Evolutionary conservation across 169 alveolate species (phyloP).

Genomic region (Eimeria acervulina): DNA sequence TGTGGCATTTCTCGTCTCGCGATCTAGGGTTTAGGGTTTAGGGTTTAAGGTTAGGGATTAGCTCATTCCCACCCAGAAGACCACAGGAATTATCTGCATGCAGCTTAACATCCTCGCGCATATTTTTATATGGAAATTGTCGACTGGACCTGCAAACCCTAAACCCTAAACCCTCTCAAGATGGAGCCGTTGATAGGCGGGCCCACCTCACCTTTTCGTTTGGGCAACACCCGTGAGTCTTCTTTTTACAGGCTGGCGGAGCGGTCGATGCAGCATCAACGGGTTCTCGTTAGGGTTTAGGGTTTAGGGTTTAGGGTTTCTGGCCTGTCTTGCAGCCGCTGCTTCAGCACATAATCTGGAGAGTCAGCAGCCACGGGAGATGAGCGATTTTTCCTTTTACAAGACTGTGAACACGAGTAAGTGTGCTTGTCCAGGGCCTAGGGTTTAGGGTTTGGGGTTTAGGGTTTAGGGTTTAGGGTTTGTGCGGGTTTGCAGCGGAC

Average conservation of each 20-base stretch:
- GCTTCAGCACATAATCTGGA: conserved; percentile 1
- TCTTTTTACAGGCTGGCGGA: background rate
- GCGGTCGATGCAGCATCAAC: background rate
- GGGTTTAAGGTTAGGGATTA: background rate
- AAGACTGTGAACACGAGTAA: conserved; percentile 25
- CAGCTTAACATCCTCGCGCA: background rate
- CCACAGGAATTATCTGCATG: background rate
- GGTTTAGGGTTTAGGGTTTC: conserved; percentile 30
- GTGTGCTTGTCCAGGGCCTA: background rate
- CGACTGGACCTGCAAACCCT: background rate
- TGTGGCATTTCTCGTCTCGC: too few species aligned
- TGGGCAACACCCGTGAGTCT: conserved; percentile 6
- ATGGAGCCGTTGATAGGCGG: conserved; percentile 56
- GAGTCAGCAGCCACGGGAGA: conserved; percentile 47
- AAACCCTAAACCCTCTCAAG: background rate
- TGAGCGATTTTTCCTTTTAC: conserved; percentile 58
- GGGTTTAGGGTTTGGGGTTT: conserved; percentile 49
- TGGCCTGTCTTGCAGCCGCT: conserved; percentile 21
- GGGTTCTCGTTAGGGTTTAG: conserved; percentile 9
- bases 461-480: conserved; percentile 5
- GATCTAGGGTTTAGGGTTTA: background rate
- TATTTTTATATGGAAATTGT: background rate
- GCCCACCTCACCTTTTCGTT: conserved; percentile 35
- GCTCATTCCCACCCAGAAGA: background rate
- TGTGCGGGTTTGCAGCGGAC: conserved; percentile 38